Evolutionary conservation across 148 eudicot species (phyloP), one percentile per base, ranked within the genome.

Genomic region (Selenicereus undatus): DNA sequence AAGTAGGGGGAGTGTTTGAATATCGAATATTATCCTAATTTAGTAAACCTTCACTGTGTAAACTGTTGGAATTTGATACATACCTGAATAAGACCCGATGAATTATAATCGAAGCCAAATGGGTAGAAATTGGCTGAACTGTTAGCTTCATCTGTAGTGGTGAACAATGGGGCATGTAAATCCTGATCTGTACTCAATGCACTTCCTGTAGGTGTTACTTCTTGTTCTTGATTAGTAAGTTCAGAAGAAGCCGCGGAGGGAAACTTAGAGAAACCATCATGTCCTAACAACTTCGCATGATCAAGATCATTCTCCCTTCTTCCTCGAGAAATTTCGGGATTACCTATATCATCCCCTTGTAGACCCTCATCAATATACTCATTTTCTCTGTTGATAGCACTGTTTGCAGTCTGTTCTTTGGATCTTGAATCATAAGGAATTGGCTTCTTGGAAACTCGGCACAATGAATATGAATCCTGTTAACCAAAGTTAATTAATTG

Each of bases 221-320:
- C 83, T 72, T 84, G 86, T 73, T 84, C 86, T 84, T 81, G 86
- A 81, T 84, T 78, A 81, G 84, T 84, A 0, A 81, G 84, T 30
- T 84, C 86, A 1, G 86, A 84, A 16, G 86, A 84, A 16, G 84
- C 75, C 51, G 78, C 79, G 2, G 86, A 84, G 4, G 84, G 84
- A 68, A 78, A 84, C 72, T 74, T 84, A 51, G 45, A 73, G 45
- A 52, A 74, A n/a, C 78, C 81, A 0, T 81, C 82, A 35, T 27
- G 45, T 24, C 69, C 77, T 43, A 69, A 32, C 36, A 80, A 60
- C 17, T 60, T 26, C 32, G 4, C 72, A 8, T 17, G 65, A 42
- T 75, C 69, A 75, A 62, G 80, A 76, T 80, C 54, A 43, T 8
- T 35, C 45, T 83, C 82, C 43, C 62, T 66, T 20, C 9, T 77